Evolutionary conservation across 805 yeast species (phyloP), one percentile per base, ranked within the genome.

Genomic region (Ogataea methanolica): DNA sequence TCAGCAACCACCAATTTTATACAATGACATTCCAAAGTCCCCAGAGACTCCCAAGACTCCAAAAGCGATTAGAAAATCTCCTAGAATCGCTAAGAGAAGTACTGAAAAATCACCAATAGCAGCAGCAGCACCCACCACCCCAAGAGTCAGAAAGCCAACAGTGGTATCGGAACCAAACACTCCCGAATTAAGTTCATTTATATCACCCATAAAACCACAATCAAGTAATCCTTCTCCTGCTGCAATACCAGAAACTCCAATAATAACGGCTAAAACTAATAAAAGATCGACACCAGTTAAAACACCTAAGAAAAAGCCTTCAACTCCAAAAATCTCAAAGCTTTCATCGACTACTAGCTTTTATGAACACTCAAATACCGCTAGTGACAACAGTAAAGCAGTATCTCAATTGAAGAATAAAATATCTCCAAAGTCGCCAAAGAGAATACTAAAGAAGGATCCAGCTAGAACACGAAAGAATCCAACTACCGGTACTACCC

Each of bases 141-240:
- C 31, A 26, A 26, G 11, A 26, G 4, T 26, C 11, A 26, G 31
- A 26, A 39, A 26, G 14, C 15, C 29, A 23, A 7, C 31, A 39
- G n/a, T 19, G 26, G 15, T 19, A 12, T 16, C 21, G 26, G 23
- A n/a, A 22, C 14, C 33, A 26, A 22, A 19, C 8, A 14, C 41
- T 39, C 37, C 56, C 1, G 58, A 54, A n/a, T 48, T 54, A 11
- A 48, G 54, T 38, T 50, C 58, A 4, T 54, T 54, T 40, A 54
- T 54, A 12, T 54, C 58, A 9, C 58, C 58, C 2, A 44, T 49
- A 3, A 38, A 36, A 26, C 33, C 19, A 15, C 14, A 35, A 26
- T 39, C 23, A n/a, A 26, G 9, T 26, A 11, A 6, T 26, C 31
- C 31, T 26, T 26, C 31, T 26, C 31, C 31, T 9, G 29, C 9